Base-by-base conservation (phyloP, 2,329 filamentous ascomycete genomes). In the Sporothrix protearum region DNA sequence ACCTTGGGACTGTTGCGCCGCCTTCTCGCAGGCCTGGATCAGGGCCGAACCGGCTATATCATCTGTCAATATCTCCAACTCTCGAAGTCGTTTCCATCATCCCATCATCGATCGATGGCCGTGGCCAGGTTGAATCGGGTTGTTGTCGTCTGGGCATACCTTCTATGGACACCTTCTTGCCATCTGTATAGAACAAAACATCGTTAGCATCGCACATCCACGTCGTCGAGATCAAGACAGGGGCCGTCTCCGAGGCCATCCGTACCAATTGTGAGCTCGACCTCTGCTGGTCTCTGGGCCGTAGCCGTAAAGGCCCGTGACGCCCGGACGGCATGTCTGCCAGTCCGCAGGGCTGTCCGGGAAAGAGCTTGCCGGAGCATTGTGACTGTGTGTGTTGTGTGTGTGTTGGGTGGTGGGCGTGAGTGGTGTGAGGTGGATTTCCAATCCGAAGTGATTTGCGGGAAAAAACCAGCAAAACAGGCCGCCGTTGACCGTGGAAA, bases 1-100 rank as follows among this genome's bases (percentile, higher is more conserved):
- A 92, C 91, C 91, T 94, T 77, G 95, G 95, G 79, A 98, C 87
- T 74, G 92, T 96, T 76, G 87, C 88, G 79, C 96, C 76, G 95
- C 96, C 86, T 99, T 97, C 85, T 99, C 96, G 86, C 96, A 99
- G 80, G 96, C 96, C 85, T 99, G 96, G 81, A 99, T 99, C 78
- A 99, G 88, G 79, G 96, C 95, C 78, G 96, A 96, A 76, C 95
- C 95, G 83, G 95, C 95, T 97, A 81, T 81, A 76, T 77, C 76
- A 28, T 77, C 71, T 42, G 69, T 71, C 71, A 71, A 36, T 55
- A 47, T 51, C 47, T 9, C 22, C 28, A 45, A 10, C 2, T 63
- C 57, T 39, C 12, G 36, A 8, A 0, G n/a, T 45, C 14, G 42
- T 4, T 3, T n/a, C 12, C 8, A 1, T 53, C 47, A 10, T 45